Evolutionary conservation across 1,139 yeast species (phyloP).

Genomic region (Debaryomyces coudertii): DNA sequence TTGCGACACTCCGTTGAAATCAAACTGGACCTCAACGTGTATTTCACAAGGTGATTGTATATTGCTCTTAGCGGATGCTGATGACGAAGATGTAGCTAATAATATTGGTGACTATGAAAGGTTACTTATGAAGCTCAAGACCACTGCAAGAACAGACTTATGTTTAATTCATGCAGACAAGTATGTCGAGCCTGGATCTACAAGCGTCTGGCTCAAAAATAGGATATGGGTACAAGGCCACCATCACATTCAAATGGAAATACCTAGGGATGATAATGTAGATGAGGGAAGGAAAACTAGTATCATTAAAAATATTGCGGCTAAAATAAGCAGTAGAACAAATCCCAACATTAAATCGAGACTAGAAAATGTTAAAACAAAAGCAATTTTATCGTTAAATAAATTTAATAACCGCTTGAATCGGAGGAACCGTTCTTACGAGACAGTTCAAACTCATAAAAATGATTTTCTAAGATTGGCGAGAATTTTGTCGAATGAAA

Average conservation of each 20-base stretch:
- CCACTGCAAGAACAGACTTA: conserved; percentile 87
- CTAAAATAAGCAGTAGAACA: conserved; percentile 36
- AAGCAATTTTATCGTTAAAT: conserved; percentile 29
- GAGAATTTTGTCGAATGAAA: conserved; percentile 85
- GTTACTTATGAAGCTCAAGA: conserved; percentile 69
- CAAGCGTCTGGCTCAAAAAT: conserved; percentile 80
- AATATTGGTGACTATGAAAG: conserved; percentile 86
- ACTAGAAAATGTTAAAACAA: conserved; percentile 37
- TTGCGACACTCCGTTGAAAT: conserved; percentile 81
- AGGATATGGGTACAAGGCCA: conserved; percentile 92
- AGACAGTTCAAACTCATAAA: conserved; percentile 65
- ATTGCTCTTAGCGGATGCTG: conserved; percentile 69
- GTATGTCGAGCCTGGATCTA: conserved; percentile 81
- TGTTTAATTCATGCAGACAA: conserved; percentile 83
- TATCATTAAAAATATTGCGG: conserved; percentile 43
- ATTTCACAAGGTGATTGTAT: conserved; percentile 95
- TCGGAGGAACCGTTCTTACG: conserved; percentile 28
- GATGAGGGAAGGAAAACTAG: conserved; percentile 21
- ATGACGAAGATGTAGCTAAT: conserved; percentile 61
- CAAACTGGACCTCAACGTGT: conserved; percentile 92
- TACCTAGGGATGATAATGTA: conserved; percentile 25
- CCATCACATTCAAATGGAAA: conserved; percentile 78
- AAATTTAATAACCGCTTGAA: conserved; percentile 23
- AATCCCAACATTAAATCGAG: conserved; percentile 38
- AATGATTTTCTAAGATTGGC: conserved; percentile 90